These are phyloP conservation scores for Penicillium olsonii DNA, from an alignment of 2,329 filamentous ascomycete genomes.

Conservation along the genomic window DNA sequence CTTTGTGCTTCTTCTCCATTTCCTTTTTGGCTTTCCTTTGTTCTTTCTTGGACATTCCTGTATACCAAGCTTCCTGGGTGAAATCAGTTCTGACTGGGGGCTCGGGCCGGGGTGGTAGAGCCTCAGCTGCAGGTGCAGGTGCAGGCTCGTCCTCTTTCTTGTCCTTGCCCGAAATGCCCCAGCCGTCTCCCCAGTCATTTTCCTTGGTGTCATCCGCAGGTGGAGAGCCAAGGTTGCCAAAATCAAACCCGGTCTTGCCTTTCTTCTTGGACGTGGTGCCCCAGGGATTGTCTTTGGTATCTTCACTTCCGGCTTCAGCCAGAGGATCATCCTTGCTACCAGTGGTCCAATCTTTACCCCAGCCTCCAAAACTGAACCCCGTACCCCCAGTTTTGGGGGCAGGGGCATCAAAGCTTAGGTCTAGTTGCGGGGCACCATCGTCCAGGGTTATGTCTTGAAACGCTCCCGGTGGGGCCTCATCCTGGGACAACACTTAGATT, in stretches of 20 bases:
- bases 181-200: constrained; percentile 27
- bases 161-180: constrained; percentile 29
- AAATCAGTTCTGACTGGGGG: constrained; percentile 22
- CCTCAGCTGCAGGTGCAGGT: constrained; percentile 14
- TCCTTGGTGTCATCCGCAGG: constrained; percentile 43
- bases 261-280: constrained; percentile 38
- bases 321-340: constrained; percentile 39
- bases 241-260: constrained; percentile 44
- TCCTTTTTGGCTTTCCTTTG: constrained; percentile 34
- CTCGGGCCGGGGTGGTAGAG: constrained; percentile 16
- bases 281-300: constrained; percentile 43
- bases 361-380: constrained; percentile 54
- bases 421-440: constrained; percentile 59
- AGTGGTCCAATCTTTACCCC: constrained; percentile 61
- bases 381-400: constrained; percentile 41
- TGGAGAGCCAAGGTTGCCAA: constrained; percentile 43
- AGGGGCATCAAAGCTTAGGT: constrained; percentile 57
- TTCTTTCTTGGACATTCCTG: constrained; percentile 31
- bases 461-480: constrained; percentile 47
- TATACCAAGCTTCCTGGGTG: constrained; percentile 36
- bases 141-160: constrained; percentile 29
- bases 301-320: constrained; percentile 33
- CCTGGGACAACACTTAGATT: constrained; percentile 20
- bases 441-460: constrained; percentile 71
- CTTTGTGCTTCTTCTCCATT: constrained; percentile 28